Base-by-base conservation (phyloP, 352 stramenopile species). In the Globisporangium middletonii region DNA sequence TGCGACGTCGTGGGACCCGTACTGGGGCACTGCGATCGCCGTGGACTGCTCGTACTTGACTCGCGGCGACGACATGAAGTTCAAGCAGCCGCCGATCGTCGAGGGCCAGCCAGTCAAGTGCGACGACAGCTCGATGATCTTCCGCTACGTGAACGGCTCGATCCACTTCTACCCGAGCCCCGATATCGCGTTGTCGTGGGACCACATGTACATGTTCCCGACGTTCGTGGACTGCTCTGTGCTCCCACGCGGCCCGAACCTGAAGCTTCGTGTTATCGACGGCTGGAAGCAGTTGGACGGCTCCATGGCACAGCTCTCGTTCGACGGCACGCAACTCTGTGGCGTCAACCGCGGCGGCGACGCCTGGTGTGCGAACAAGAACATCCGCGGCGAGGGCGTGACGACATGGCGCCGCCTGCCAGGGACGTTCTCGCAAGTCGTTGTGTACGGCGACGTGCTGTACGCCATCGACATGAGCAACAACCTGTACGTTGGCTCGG, bases 281-380 rank as follows among this genome's bases (percentile, higher is more conserved):
- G 50, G 51, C 47, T 75, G 64, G 64, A 63, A 35, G n/a, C 44
- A 59, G 27, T 18, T 72, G 2, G 44, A 53, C 15, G 64, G 68
- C 47, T 30, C 52, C 26, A 44, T 75, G 11, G 51, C 48, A n/a
- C 64, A 72, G 53, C 38, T 75, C 26, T 64, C 58, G 46, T 75
- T 65, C 50, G 68, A 75, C 35, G 68, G 68, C 41, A 55, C 56
- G 50, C 44, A 48, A 41, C 49, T 75, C 26, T 75, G 68, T 37
- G 68, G 60, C 35, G 64, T 72, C 8, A 72, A 62, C 30, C n/a
- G 30, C 9, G 50, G 42, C 48, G 42, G 63, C 41, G 48, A 64
- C 30, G 59, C 66, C 38, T 70, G 44, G 44, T 75, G 68, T 45
- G 64, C 68, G 12, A 63, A 30, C 16, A 41, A 68, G 23, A 65